Conservation (phyloP, 73 alveolate genomes). For the Paramecium caudatum region DNA sequence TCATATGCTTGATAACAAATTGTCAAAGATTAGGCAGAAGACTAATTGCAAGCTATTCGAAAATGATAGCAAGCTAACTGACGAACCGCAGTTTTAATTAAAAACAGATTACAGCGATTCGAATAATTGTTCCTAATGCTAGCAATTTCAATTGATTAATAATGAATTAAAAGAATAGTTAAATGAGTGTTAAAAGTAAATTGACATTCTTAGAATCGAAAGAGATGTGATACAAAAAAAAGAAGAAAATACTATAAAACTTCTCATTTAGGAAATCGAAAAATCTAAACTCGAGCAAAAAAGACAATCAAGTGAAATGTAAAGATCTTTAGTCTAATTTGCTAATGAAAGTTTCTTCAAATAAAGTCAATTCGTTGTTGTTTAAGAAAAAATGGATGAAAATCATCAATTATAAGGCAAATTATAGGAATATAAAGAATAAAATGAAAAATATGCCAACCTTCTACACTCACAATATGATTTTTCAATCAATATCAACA, state of each 20-base stretch:
- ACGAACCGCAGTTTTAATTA: not conserved
- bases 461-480: slow-evolving; percentile 30
- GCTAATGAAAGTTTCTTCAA: not conserved
- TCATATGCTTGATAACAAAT: not conserved
- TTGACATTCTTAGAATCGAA: slow-evolving; percentile 1
- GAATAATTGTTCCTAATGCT: slow-evolving; percentile 13
- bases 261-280: slow-evolving; percentile 12
- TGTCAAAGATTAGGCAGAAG: slow-evolving; percentile 10
- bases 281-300: slow-evolving; percentile 25
- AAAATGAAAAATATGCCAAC: slow-evolving; percentile 10
- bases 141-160: not conserved
- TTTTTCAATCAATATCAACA: slow-evolving; percentile 13
- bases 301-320: not conserved
- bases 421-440: not conserved
- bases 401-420: not conserved
- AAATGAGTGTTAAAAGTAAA: not conserved
- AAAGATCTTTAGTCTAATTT: not conserved
- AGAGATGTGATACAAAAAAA: slow-evolving; percentile 33
- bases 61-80: not conserved
- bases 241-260: slow-evolving; percentile 43
- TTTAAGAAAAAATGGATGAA: not conserved
- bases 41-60: not conserved
- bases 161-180: slow-evolving; percentile 42
- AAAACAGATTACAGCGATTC: slow-evolving; percentile 50
- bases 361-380: not conserved